Evolutionary conservation across 1,284 basidiomycete species (phyloP), one percentile per base, ranked within the genome.

Genomic region (Heterobasidion parviporum): DNA sequence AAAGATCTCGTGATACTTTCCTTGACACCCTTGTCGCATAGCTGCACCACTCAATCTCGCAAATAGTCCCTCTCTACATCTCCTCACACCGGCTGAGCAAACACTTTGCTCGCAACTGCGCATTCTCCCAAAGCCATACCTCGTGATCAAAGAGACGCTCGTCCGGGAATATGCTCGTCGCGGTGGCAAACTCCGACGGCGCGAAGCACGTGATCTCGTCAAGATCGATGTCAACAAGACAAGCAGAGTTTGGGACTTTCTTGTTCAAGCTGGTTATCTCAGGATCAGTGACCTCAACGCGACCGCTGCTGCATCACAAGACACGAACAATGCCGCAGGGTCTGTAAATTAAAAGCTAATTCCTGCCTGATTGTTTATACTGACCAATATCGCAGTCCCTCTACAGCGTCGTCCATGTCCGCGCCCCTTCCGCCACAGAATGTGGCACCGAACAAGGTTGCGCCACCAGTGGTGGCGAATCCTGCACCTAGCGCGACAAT

Each of bases 171-270:
- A 93, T 65, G 90, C 91, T 7, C 79, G 92, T n/a, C 79, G 92
- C 56, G 87, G 89, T 35, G 94, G 93, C 12, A 87, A 89, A 68
- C 77, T 96, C 33, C 85, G 89, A 52, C 79, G 90, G 18, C 78
- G 92, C 55, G 92, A 95, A 70, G 92, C 92, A 15, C 80, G 90
- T 55, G 90, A 93, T 68, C 77, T 94, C 61, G 85, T 94, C 66
- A 93, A 92, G 70, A 92, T 94, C 61, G 92, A 95, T 68, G 91
- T 92, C 57, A 93, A 93, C 70, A 94, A 95, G 72, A 92, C 90
- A 5, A 88, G 85, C 67, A 77, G 88, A 34, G 89, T 95, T 47
- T 94, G 92, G 88, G 92, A 94, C 67, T 93, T 92, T 67, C 74
- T 94, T 35, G 85, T 89, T 3, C 87, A 89, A 65, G 81, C 85